Conservation (phyloP, 2,329 filamentous ascomycete species). For the Trichoderma sp. region DNA sequence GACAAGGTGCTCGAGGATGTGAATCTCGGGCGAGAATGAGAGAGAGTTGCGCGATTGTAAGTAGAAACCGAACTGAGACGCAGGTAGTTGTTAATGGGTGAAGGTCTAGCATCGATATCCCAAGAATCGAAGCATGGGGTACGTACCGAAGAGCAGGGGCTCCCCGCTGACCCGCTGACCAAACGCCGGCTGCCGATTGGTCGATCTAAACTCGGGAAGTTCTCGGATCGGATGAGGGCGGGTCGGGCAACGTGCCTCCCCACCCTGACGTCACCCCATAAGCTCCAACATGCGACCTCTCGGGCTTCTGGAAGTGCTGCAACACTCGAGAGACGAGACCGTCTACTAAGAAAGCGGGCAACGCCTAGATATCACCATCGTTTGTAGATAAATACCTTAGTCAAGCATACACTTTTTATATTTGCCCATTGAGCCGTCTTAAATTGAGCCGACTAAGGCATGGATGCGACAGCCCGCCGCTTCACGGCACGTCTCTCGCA, state of each 20-base stretch:
- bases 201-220: conserved; percentile 7
- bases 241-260: background rate
- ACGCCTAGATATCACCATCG: too few relatives aligned
- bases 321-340: too few relatives aligned
- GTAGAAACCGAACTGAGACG: too few relatives aligned
- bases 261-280: conserved; percentile 16
- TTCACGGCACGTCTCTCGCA: conserved; percentile 1
- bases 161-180: conserved; percentile 11
- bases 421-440: background rate
- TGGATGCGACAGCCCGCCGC: conserved; percentile 9
- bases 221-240: background rate
- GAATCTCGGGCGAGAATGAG: too few relatives aligned
- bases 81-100: too few relatives aligned
- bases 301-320: too few relatives aligned
- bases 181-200: conserved; percentile 6
- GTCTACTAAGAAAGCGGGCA: too few relatives aligned
- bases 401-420: background rate
- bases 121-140: too few relatives aligned
- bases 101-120: too few relatives aligned
- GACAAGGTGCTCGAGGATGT: too few relatives aligned
- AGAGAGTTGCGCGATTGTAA: too few relatives aligned
- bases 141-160: background rate
- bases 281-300: too few relatives aligned
- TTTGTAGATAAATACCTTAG: background rate
- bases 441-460: background rate